phyloP scores from a whole-genome alignment of 202 grass and related monocot genomes.

The Cymbopogon flexuosus region DNA sequence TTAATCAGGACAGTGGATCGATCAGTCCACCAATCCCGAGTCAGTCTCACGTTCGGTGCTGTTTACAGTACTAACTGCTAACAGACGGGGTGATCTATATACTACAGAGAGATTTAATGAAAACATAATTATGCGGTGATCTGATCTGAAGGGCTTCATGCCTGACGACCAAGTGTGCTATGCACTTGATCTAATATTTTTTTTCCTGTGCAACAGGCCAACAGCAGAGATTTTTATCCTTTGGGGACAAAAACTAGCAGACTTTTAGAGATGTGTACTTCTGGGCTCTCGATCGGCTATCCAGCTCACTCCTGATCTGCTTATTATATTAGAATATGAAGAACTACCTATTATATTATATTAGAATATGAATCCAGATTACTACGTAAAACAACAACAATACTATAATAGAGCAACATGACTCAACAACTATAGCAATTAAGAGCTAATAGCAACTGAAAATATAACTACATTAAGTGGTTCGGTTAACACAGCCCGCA shows the following conservation, averaged over 20 bases:
- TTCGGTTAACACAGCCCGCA: too few relatives aligned
- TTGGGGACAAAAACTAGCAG: neutral
- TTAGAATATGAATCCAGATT: too few relatives aligned
- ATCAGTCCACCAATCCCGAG: conserved; percentile 45
- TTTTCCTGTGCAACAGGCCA: neutral
- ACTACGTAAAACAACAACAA: too few relatives aligned
- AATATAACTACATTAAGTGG: too few relatives aligned
- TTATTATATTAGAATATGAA: too few relatives aligned
- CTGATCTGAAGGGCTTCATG: neutral
- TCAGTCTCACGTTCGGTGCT: conserved; percentile 26
- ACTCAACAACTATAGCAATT: too few relatives aligned
- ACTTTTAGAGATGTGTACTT: neutral
- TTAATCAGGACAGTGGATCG: conserved; percentile 19
- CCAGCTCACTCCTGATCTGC: neutral
- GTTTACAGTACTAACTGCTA: neutral
- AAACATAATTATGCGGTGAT: conserved; percentile 8
- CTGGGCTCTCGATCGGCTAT: neutral
- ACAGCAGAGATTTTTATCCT: neutral
- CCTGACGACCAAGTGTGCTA: neutral
- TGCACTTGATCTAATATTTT: neutral
- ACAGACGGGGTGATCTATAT: neutral
- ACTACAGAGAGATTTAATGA: neutral
- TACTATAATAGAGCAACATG: too few relatives aligned
- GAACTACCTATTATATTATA: too few relatives aligned
- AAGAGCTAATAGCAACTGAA: too few relatives aligned